Conservation (phyloP, 1,284 basidiomycete species). For the Ustilago cynodontis region DNA sequence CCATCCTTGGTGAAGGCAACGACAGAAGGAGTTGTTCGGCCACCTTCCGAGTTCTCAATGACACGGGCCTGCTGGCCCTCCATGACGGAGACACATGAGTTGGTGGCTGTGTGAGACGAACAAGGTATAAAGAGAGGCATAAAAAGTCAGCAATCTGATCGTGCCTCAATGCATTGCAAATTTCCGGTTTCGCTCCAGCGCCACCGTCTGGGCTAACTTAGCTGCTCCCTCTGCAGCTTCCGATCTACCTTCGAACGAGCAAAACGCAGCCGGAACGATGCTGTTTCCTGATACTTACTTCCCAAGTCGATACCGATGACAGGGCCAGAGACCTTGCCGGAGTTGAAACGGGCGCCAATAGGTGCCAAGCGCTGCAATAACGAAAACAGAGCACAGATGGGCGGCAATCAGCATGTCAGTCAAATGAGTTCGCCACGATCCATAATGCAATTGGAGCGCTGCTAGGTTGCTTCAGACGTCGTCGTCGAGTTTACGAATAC, state of each 20-base stretch:
- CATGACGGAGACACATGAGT: slow-evolving; percentile 75
- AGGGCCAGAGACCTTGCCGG: slow-evolving; percentile 64
- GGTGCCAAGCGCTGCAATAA: slow-evolving; percentile 51
- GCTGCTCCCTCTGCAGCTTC: background rate
- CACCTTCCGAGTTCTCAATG: slow-evolving; percentile 97
- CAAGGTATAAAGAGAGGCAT: background rate
- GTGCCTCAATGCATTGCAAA: background rate
- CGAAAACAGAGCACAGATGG: background rate
- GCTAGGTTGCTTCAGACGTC: background rate
- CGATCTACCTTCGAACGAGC: background rate
- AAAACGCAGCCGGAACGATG: background rate
- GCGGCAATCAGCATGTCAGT: slow-evolving; percentile 11
- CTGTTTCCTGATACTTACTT: slow-evolving; percentile 48
- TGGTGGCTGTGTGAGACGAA: slow-evolving; percentile 54
- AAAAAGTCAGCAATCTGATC: slow-evolving; percentile 10
- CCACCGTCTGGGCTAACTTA: background rate
- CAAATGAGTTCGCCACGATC: slow-evolving; percentile 2
- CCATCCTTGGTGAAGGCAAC: slow-evolving; percentile 93
- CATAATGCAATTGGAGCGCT: background rate
- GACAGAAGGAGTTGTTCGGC: slow-evolving; percentile 95
- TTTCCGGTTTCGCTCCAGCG: background rate
- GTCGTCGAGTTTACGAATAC: slow-evolving; percentile 8
- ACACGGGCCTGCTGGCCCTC: slow-evolving; percentile 90
- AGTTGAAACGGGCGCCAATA: slow-evolving; percentile 57
- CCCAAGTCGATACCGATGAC: slow-evolving; percentile 69